Evolutionary conservation across 2,329 filamentous ascomycete genomes (phyloP), one percentile per base, ranked within the genome.

Genomic region (Diaporthe sp.): DNA sequence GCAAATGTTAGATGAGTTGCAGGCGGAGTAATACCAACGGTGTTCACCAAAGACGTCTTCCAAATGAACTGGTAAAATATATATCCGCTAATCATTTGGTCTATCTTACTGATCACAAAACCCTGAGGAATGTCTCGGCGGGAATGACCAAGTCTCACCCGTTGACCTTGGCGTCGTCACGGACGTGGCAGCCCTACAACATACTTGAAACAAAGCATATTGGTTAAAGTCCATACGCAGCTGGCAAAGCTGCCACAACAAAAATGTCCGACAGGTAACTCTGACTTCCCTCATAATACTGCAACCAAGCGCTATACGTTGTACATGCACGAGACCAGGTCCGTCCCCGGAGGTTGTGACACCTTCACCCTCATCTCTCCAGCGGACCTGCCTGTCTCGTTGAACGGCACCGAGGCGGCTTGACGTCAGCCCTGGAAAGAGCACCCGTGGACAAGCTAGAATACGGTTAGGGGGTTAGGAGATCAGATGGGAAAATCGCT

Each of bases 111-210:
- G 2, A 28, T 28, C 44, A 9, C 28, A 57, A 7, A 17, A 25
- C 17, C 9, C 22, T 10, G n/a, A 17, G 3, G 2, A 6, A 13
- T n/a, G 19, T 19, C 58, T 19, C 28, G 15, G 37, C 17, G 15
- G 13, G 4, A 17, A 17, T 22, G 4, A 25, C n/a, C 59, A 31
- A 44, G 39, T 13, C 39, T 44, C 39, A 28, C 15, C 8, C 15
- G 59, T 62, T 44, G 8, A 8, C 39, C 44, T 62, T 25, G 59
- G 39, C 17, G 19, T 7, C 59, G 28, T 19, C 59, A 62, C 37
- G 28, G 59, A 17, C 39, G 37, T 44, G 37, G 39, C 59, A 62
- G 59, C 59, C 59, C n/a, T 61, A 61, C n/a, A 42, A 61, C 57
- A 61, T 62, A 62, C 39, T 62, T 62, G 59, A 44, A 62, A 62